phyloP scores from a whole-genome alignment of 2,329 filamentous ascomycete genomes.

The Venturiaceae sp. region DNA sequence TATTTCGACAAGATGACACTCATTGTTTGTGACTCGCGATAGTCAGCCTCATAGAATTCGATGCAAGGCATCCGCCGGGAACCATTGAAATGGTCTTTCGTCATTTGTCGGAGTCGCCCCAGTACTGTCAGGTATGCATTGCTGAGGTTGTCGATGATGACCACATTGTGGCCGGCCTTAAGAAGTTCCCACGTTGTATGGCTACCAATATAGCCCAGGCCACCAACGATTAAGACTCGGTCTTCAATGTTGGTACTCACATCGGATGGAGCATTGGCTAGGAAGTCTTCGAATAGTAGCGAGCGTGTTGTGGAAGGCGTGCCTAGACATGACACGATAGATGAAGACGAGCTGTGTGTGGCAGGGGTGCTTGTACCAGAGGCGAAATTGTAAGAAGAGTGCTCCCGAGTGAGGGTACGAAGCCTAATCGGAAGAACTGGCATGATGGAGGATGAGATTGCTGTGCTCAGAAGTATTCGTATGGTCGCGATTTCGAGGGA shows the following conservation, averaged over 20 bases:
- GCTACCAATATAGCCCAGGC: slow-evolving; percentile 46
- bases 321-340: too few species aligned
- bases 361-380: too few species aligned
- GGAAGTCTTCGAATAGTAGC: neutral
- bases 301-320: neutral
- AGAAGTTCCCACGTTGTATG: slow-evolving; percentile 46
- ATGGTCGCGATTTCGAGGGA: too few species aligned
- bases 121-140: slow-evolving; percentile 34
- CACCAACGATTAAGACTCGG: slow-evolving; percentile 43
- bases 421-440: too few species aligned
- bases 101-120: slow-evolving; percentile 24
- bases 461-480: too few species aligned
- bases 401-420: too few species aligned
- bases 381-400: too few species aligned
- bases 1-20: slow-evolving; percentile 34
- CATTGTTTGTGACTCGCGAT: slow-evolving; percentile 30
- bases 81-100: slow-evolving; percentile 27
- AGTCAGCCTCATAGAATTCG: slow-evolving; percentile 39
- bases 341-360: too few species aligned
- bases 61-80: slow-evolving; percentile 33
- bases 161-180: slow-evolving; percentile 43
- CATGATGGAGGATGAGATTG: too few species aligned
- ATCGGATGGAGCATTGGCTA: slow-evolving; percentile 6
- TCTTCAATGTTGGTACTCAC: too few species aligned
- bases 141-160: slow-evolving; percentile 34